Base-by-base conservation (phyloP, 306 rosid species). In the Begonia fuchsioides region DNA sequence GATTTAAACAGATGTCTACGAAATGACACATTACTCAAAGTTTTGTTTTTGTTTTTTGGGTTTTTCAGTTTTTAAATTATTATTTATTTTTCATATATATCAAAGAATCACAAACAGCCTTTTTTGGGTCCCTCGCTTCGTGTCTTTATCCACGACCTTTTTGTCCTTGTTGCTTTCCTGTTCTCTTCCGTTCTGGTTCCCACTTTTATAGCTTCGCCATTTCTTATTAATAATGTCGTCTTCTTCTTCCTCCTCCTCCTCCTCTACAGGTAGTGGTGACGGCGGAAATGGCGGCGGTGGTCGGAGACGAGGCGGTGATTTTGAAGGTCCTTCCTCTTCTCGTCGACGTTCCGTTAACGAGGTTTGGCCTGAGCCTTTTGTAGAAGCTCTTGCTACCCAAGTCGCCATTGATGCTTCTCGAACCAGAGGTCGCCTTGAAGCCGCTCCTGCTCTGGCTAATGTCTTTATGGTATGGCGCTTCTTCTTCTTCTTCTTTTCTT, bases 101-200 rank as follows among this genome's bases (percentile, higher is more conserved):
- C 53, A 44, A 66, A 75, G 76, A 70, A 72, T 67, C 71, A 54
- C 52, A 38, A 56, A 76, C 72, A 65, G 49, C 44, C 53, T 48
- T 50, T 55, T 55, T 73, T 79, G 92, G 98, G 94, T 62, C 92
- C 92, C 98, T 81, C 87, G 54, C 57, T 66, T 69, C 56, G 86
- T 84, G 93, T 84, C 97, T 79, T 77, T 70, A 72, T 81, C 92
- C 61, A 62, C 39, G 0, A 58, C 82, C 82, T 85, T 86, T 90
- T 85, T 88, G 95, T 84, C 83, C 80, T 72, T 68, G 73, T 69
- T 72, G 63, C 73, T 51, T 75, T 71, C 78, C 47, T 54, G 26
- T 39, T 43, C 53, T 66, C 56, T 38, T 50, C 59, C 59, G 20
- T 0, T 13, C 45, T 54, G 47, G 17, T 43, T 43, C 62, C 17